These are phyloP conservation scores for Macadamia integrifolia DNA, from an alignment of 164 flowering plant species.

Conservation along the genomic window DNA sequence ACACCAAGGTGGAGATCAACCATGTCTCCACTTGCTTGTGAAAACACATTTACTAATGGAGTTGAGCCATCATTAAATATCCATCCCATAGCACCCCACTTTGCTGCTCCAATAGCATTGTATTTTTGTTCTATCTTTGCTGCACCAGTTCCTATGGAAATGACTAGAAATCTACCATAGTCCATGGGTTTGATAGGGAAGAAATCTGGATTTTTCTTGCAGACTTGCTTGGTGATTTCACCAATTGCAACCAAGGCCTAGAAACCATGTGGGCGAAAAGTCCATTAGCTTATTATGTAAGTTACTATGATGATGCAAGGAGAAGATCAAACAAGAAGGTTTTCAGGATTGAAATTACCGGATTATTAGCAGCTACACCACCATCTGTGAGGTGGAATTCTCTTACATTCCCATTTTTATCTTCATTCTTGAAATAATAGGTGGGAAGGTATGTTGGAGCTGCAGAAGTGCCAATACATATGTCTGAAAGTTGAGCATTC, in stretches of 20 bases:
- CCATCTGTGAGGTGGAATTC: slow-evolving; percentile 71
- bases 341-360: slow-evolving; percentile 24
- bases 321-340: too few relatives aligned
- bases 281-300: background rate
- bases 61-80: slow-evolving; percentile 16
- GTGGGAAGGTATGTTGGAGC: slow-evolving; percentile 61
- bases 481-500: slow-evolving; percentile 45
- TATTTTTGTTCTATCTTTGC: slow-evolving; percentile 29
- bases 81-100: slow-evolving; percentile 57
- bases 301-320: background rate
- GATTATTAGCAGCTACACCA: slow-evolving; percentile 57
- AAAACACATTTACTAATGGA: slow-evolving; percentile 33
- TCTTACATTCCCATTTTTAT: slow-evolving; percentile 9
- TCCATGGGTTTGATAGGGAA: slow-evolving; percentile 35
- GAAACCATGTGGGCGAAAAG: background rate
- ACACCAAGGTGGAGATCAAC: slow-evolving; percentile 29
- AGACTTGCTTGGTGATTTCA: slow-evolving; percentile 39
- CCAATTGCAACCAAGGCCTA: slow-evolving; percentile 50
- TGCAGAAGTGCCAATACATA: slow-evolving; percentile 62
- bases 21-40: slow-evolving; percentile 37
- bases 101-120: slow-evolving; percentile 33
- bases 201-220: slow-evolving; percentile 30
- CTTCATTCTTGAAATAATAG: slow-evolving; percentile 35
- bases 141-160: slow-evolving; percentile 59
- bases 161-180: slow-evolving; percentile 36